Base-by-base conservation (phyloP, 371 early-diverging fungal species). In the Conidiobolus incongruus region DNA sequence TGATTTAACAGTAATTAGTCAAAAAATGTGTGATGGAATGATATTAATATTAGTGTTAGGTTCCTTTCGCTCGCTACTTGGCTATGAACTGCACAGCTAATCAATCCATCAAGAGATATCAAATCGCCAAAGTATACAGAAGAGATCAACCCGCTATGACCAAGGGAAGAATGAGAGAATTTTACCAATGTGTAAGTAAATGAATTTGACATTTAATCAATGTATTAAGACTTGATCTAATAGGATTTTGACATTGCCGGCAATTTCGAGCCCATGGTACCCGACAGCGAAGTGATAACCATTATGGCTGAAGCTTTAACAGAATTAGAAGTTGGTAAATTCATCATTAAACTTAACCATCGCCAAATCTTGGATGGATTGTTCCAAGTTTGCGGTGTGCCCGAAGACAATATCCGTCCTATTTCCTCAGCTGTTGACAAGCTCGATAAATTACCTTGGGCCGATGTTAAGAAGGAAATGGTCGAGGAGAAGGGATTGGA, bases 241-340 rank as follows among this genome's bases (percentile, higher is more conserved):
- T 47, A 70, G 72, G 99, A 99, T 73, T 97, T 92, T 52, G 99
- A 99, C 61, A 85, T 99, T 66, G 97, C 96, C 20, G 99, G 99
- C 13, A 61, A 66, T 8, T 90, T 88, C 53, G 89, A 91, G 38
- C 54, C 82, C 1, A 97, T 97, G 96, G 70, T 96, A 33, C 87
- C 96, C 8, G 99, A 99, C 59, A 80, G 94, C 28, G 99, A 98
- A 58, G 73, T 81, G 24, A 54, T 99, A 33, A 63, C 75, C n/a
- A 71, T 94, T 15, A 65, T 84, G 44, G 66, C 68, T 31, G 94
- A 94, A 54, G 72, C 91, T 17, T 65, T 88, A 49, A 65, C 68
- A 1, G 59, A 56, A 3, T 63, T 91, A 46, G 77, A 83, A 19
- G 66, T 91, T 34, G 90, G 90, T 12, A 54, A 69, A 13, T 96